Percentiles rank a stretch among this genome's conserved stretches.
Evolutionary conservation across 192 early-diverging fungal genomes (phyloP).

Genomic region (Entomortierella lignicola): DNA sequence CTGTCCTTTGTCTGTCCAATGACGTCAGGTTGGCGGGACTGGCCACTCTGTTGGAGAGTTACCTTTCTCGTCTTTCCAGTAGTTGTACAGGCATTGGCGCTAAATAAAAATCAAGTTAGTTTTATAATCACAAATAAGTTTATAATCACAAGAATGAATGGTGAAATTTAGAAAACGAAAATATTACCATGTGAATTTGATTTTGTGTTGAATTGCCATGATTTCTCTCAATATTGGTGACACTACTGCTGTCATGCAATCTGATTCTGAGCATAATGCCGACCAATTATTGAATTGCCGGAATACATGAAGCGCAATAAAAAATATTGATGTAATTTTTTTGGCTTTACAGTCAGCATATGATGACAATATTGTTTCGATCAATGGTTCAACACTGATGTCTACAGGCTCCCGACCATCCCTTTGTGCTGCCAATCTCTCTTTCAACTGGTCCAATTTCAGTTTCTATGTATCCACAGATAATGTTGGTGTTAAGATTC

Average conservation of each 20-base stretch:
- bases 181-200: slow-evolving; percentile 27
- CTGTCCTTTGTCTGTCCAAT: slow-evolving; percentile 7
- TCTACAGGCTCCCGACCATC: slow-evolving; percentile 3
- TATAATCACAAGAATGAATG: slow-evolving; percentile 9
- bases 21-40: slow-evolving; percentile 3
- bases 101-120: slow-evolving; percentile 5
- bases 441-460: slow-evolving; percentile 7
- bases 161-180: not conserved
- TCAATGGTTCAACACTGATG: not conserved
- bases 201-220: slow-evolving; percentile 10
- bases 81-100: slow-evolving; percentile 18
- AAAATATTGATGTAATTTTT: slow-evolving; percentile 11
- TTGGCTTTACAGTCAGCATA: not conserved
- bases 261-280: slow-evolving; percentile 9
- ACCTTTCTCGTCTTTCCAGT: slow-evolving; percentile 14
- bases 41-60: slow-evolving; percentile 11
- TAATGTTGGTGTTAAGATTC: not conserved
- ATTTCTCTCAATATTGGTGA: slow-evolving; percentile 8
- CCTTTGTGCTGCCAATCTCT: slow-evolving; percentile 6
- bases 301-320: slow-evolving; percentile 12
- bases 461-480: slow-evolving; percentile 7
- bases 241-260: slow-evolving; percentile 10
- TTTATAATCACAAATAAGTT: not conserved
- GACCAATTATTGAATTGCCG: slow-evolving; percentile 13
- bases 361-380: slow-evolving; percentile 5